These are phyloP conservation scores for Didymella segeticola DNA, from an alignment of 2,329 filamentous ascomycete genomes.

Conservation along the genomic window DNA sequence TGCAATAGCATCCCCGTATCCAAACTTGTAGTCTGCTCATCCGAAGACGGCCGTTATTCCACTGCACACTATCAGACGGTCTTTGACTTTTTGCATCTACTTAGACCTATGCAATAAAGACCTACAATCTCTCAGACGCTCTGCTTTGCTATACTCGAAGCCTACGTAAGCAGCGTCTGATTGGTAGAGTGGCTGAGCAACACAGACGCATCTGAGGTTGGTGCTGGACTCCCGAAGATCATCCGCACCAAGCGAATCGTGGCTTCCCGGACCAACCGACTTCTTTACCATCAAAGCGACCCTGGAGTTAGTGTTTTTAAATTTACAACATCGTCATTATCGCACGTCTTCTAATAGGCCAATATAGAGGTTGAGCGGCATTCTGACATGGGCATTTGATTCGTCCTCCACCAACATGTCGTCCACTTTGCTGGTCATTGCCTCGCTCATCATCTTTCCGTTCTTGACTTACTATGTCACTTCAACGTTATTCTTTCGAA, in stretches of 20 bases:
- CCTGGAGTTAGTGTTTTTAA: neutral
- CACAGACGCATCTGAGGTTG: no score
- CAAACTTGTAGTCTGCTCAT: no score
- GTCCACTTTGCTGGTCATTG: neutral
- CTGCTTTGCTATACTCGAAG: no score
- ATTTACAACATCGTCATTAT: neutral
- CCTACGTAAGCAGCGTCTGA: neutral
- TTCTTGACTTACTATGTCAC: conserved; percentile 35
- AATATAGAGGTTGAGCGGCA: no score
- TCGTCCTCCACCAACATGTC: neutral
- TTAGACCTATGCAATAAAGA: no score
- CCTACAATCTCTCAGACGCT: no score
- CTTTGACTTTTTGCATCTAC: no score
- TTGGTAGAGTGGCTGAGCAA: no score
- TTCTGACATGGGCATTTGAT: neutral
- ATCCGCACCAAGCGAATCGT: conserved; percentile 10
- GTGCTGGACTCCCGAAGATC: conserved; percentile 1
- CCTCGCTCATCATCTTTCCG: conserved; percentile 19
- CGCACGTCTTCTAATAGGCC: no score
- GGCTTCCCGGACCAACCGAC: conserved; percentile 4
- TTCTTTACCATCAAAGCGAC: neutral
- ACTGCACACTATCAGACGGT: no score
- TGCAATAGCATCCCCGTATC: no score
- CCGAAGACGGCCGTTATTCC: no score
- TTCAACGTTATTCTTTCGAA: conserved; percentile 26